phyloP scores from a whole-genome alignment of 768 basidiomycete genomes.

The Tulasnella sp. region DNA sequence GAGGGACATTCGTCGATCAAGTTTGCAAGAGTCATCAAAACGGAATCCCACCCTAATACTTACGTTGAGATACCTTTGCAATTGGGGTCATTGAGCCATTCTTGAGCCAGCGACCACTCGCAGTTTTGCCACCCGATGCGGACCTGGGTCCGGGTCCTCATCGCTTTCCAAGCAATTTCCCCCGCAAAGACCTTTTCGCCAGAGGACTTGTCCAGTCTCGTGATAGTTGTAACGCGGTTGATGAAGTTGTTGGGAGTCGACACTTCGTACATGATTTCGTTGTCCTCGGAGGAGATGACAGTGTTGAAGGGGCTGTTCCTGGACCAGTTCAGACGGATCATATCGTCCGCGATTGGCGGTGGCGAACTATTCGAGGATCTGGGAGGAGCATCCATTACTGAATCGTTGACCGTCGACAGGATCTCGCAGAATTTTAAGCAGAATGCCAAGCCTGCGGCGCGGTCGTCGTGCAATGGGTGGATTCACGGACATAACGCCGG shows the following conservation, averaged over 20 bases:
- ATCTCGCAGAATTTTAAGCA: background rate
- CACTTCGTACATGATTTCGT: conserved; percentile 23
- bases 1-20: background rate
- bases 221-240: conserved; percentile 13
- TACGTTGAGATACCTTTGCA: background rate
- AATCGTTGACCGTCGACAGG: background rate
- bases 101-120: conserved; percentile 1
- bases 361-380: background rate
- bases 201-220: background rate
- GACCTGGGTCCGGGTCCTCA: background rate
- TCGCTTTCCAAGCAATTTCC: conserved; percentile 20
- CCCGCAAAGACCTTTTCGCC: conserved; percentile 12
- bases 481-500: too few species aligned
- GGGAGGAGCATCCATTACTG: background rate
- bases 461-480: background rate
- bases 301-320: conserved; percentile 20
- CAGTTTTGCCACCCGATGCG: conserved; percentile 11
- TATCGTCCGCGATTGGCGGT: background rate
- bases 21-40: background rate
- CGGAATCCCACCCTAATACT: background rate
- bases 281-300: conserved; percentile 1
- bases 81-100: background rate
- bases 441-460: background rate
- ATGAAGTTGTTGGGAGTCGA: background rate
- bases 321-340: conserved; percentile 17